Conservation (phyloP, 352 stramenopile species). For the Phytophthora pseudosyringae region DNA sequence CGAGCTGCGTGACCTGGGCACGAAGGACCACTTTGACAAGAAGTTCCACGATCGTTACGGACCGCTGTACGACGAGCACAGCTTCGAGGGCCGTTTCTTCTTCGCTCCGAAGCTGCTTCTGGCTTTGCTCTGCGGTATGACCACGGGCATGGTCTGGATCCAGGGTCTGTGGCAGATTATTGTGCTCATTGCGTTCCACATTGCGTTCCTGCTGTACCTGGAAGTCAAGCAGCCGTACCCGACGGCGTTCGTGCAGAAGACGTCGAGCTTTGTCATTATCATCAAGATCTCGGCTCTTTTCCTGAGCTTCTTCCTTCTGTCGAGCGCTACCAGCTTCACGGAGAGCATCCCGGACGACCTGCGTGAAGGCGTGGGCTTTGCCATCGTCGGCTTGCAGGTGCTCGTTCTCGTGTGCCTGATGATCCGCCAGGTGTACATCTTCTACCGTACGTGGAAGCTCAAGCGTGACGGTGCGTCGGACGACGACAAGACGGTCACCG, state of each 20-base stretch:
- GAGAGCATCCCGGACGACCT: constrained; percentile 74
- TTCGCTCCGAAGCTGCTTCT: constrained; percentile 87
- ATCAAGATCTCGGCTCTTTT: constrained; percentile 90
- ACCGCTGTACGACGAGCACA: constrained; percentile 89
- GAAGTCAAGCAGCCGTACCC: constrained; percentile 87
- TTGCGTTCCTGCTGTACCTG: constrained; percentile 82
- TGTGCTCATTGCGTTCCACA: constrained; percentile 77
- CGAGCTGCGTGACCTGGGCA: constrained; percentile 80
- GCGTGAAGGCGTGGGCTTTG: constrained; percentile 78
- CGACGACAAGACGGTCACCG: constrained; percentile 58
- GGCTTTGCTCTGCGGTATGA: constrained; percentile 77
- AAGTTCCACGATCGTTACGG: constrained; percentile 80
- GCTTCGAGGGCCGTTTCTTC: constrained; percentile 87
- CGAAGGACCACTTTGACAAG: constrained; percentile 88
- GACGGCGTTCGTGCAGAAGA: constrained; percentile 84
- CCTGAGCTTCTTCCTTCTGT: constrained; percentile 83
- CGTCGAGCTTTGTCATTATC: constrained; percentile 88
- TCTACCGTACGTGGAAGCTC: constrained; percentile 89
- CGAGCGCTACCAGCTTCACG: constrained; percentile 70
- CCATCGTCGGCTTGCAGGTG: constrained; percentile 82
- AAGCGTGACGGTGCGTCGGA: constrained; percentile 44
- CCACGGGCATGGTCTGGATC: constrained; percentile 83
- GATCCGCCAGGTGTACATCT: constrained; percentile 88
- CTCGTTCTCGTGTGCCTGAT: constrained; percentile 83
- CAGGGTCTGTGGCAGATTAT: constrained; percentile 78